A percentile compares a stretch with the other conserved stretches of the same genome.
These are phyloP conservation scores for Euphorbia pulcherrima DNA, from an alignment of 345 rosid species.

Conservation along the genomic window DNA sequence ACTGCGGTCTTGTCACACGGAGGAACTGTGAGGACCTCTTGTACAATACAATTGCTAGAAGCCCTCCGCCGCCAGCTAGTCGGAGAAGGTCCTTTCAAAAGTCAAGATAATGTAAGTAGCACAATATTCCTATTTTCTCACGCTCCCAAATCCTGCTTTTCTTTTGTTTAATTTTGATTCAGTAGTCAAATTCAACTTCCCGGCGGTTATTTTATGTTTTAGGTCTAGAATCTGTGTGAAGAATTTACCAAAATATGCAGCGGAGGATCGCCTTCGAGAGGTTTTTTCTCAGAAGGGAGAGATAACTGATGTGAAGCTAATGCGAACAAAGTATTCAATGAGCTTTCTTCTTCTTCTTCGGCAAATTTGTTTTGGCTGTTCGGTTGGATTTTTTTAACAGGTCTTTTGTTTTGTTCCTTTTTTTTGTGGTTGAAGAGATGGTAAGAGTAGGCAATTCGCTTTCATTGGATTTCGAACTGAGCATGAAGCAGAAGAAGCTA, in stretches of 20 bases:
- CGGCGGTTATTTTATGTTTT: neutral
- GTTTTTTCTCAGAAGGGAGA: conserved; percentile 77
- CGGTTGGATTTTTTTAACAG: neutral
- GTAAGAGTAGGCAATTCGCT: conserved; percentile 79
- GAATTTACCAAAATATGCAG: conserved; percentile 61
- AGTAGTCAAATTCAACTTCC: too few relatives aligned
- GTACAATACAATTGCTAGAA: neutral
- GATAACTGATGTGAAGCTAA: conserved; percentile 66
- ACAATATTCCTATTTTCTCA: neutral
- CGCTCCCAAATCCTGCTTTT: neutral
- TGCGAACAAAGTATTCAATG: conserved; percentile 57
- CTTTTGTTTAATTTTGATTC: neutral
- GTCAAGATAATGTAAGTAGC: neutral
- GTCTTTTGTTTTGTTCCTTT: neutral
- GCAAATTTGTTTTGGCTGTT: neutral
- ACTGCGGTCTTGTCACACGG: neutral
- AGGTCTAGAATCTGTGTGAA: conserved; percentile 89
- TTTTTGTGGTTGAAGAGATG: conserved; percentile 47
- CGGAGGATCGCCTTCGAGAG: conserved; percentile 63
- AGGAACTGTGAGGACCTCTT: neutral
- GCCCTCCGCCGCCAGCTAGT: neutral
- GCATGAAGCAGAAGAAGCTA: conserved; percentile 75
- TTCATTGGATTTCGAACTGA: conserved; percentile 74
- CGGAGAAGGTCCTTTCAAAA: neutral
- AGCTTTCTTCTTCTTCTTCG: neutral